Conservation (phyloP, 2,329 filamentous ascomycete genomes). For the Penicillium crustosum region DNA sequence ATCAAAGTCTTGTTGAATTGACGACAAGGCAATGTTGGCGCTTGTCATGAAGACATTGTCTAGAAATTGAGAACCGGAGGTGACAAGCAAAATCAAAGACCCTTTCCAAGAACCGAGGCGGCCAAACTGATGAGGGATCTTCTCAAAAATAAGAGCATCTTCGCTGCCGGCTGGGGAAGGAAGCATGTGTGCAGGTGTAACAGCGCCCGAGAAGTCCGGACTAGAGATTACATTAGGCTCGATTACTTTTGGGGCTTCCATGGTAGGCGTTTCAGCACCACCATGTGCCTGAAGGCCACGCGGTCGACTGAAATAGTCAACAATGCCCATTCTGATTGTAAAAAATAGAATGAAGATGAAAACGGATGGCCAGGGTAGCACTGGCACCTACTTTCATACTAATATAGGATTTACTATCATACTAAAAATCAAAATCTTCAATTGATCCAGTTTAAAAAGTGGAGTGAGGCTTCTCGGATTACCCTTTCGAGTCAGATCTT, state of each 20-base stretch:
- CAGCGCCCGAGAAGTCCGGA: slow-evolving; percentile 12
- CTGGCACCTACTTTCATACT: slow-evolving; percentile 2
- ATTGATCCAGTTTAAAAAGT: slow-evolving; percentile 17
- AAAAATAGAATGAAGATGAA: neutral
- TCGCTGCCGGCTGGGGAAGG: slow-evolving; percentile 21
- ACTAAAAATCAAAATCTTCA: slow-evolving; percentile 16
- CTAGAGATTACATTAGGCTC: slow-evolving; percentile 21
- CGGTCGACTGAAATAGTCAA: slow-evolving; percentile 16
- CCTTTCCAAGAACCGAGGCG: slow-evolving; percentile 42
- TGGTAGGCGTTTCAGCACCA: slow-evolving; percentile 1
- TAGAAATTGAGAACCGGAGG: slow-evolving; percentile 46
- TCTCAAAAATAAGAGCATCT: slow-evolving; percentile 22
- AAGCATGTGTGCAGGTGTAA: slow-evolving; percentile 17
- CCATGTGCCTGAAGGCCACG: slow-evolving; percentile 10
- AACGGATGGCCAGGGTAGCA: neutral
- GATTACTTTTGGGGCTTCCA: slow-evolving; percentile 13
- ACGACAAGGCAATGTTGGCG: slow-evolving; percentile 44
- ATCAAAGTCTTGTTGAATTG: slow-evolving; percentile 42
- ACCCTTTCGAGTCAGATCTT: slow-evolving; percentile 8
- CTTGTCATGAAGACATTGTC: slow-evolving; percentile 49
- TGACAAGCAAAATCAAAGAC: slow-evolving; percentile 40
- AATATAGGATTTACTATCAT: slow-evolving; percentile 1
- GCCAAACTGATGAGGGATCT: slow-evolving; percentile 32
- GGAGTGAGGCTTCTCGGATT: slow-evolving; percentile 11
- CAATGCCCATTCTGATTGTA: slow-evolving; percentile 17